Base-by-base conservation (phyloP, 306 rosid species). In the Dalbergia cultrata region DNA sequence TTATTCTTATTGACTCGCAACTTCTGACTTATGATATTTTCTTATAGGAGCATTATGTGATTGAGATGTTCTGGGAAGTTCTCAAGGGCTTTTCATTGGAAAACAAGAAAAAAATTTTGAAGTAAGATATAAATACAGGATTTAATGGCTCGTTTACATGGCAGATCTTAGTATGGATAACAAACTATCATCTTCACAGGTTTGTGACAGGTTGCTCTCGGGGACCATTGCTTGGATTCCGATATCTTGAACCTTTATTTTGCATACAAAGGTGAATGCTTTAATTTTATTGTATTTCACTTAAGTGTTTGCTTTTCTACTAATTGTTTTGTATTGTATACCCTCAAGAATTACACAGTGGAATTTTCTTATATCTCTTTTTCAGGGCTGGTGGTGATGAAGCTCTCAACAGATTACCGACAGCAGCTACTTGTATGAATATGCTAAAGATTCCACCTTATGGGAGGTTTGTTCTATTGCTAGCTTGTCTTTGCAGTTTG, bases 371-470 rank as follows among this genome's bases (percentile, higher is more conserved):
- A 64, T 73, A 26, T 72, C 61, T 73, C 21, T 57, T 75, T 60
- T 79, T 50, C 69, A 95, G 99, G 89, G 95, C 99, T 71, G 97
- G 92, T 74, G 97, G 99, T 70, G 99, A 93, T 39, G 98, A 93
- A 87, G 96, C 97, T 83, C 94, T 91, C 79, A 97, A 91, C 67
- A 91, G 99, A 65, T 81, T 95, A 75, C 99, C 99, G 3, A 95
- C 99, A 71, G 84, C 99, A 16, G 99, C 99, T 65, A 95, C 99
- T 77, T 95, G 99, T 82, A 95, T 95, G 99, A 95, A 95, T 87
- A 90, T 95, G 61, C 87, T 95, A 35, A 95, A 95, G 93, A 97
- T 95, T 85, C 99, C 99, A 49, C 98, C 99, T 43, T 95, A 95
- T 80, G 86, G 91, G 75, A 95, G 99, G 99, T 95, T 85, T 68